Conservation (phyloP, 352 stramenopile genomes). For the Phytophthora colocasiae region DNA sequence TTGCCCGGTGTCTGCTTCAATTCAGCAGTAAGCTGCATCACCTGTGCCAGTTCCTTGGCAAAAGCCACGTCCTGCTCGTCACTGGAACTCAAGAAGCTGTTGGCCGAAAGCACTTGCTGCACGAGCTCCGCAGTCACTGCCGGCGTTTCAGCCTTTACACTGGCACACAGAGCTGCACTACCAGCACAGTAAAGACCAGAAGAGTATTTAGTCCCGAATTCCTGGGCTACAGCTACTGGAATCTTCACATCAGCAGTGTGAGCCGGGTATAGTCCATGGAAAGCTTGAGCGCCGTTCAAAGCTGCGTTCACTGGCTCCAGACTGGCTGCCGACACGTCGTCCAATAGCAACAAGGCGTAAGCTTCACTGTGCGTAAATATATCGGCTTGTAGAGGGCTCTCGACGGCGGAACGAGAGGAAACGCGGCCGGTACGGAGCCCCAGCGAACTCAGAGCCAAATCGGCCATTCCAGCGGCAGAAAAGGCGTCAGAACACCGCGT, state of each 20-base stretch:
- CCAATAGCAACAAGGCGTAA: slow-evolving; percentile 47
- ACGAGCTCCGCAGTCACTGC: slow-evolving; percentile 20
- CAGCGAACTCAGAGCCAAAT: slow-evolving; percentile 49
- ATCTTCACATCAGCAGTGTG: slow-evolving; percentile 26
- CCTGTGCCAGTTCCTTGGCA: slow-evolving; percentile 39
- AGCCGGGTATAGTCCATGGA: slow-evolving; percentile 44
- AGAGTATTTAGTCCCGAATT: slow-evolving; percentile 29
- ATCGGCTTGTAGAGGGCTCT: slow-evolving; percentile 51
- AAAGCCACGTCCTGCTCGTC: slow-evolving; percentile 41
- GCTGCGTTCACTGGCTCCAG: slow-evolving; percentile 33
- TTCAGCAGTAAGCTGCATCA: slow-evolving; percentile 35
- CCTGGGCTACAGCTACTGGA: slow-evolving; percentile 34
- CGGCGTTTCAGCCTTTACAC: slow-evolving; percentile 14
- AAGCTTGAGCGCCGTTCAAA: slow-evolving; percentile 22
- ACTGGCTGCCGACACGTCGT: slow-evolving; percentile 22
- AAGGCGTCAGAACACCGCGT: slow-evolving; percentile 23
- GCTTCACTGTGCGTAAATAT: slow-evolving; percentile 44
- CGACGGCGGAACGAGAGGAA: slow-evolving; percentile 24
- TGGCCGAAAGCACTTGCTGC: slow-evolving; percentile 31
- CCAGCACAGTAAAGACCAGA: slow-evolving; percentile 39
- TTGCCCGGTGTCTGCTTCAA: slow-evolving; percentile 32
- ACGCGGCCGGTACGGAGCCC: slow-evolving; percentile 38
- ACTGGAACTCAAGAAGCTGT: slow-evolving; percentile 35
- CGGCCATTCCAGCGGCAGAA: slow-evolving; percentile 39
- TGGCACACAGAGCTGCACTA: slow-evolving; percentile 34